Evolutionary conservation across 441 rosid species (phyloP), one percentile per base, ranked within the genome.

Genomic region (Melastoma candidum): DNA sequence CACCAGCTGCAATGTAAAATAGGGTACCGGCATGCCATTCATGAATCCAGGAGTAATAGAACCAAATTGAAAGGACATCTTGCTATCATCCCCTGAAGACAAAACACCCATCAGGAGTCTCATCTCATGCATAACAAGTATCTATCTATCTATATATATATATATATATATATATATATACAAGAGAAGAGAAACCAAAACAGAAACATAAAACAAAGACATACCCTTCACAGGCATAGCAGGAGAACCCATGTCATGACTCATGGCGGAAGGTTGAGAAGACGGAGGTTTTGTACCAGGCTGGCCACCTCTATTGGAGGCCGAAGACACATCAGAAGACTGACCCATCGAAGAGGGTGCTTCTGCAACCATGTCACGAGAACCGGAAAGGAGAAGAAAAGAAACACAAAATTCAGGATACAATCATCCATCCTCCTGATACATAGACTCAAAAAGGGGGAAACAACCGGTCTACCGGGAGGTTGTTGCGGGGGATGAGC

Each of bases 41-140:
- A 90, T 76, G 60, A 75, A 65, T 54, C 81, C 90, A 22, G 97
- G 87, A 68, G 74, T 82, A 65, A 95, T 63, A 49, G 97, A 77
- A 64, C 99, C 99, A 74, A 90, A 95, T 45, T 90, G 97, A 51
- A 90, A 78, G 47, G 87, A 43, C 59, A 84, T 75, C 68, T 82
- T 80, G 11, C 95, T 79, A 12, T 79, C 63, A 63, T 87, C 95
- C 67, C 68, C 87, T 36, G 86, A 26, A 12, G 49, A 12, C 32
- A 22, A 8, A 56, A 54, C 43, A 57, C 58, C 27, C 3, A 49
- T 36, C 56, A 1, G 26, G 53, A 54, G 39, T 48, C 27, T 45
- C n/a, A 55, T 24, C 41, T 32, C 41, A 32, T 32, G 41, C 6
- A 32, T 32, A 32, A 32, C 41, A 32, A 32, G 41, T 32, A 32